phyloP scores from a whole-genome alignment of 345 rosid genomes.

The Pugionium dolabratum region DNA sequence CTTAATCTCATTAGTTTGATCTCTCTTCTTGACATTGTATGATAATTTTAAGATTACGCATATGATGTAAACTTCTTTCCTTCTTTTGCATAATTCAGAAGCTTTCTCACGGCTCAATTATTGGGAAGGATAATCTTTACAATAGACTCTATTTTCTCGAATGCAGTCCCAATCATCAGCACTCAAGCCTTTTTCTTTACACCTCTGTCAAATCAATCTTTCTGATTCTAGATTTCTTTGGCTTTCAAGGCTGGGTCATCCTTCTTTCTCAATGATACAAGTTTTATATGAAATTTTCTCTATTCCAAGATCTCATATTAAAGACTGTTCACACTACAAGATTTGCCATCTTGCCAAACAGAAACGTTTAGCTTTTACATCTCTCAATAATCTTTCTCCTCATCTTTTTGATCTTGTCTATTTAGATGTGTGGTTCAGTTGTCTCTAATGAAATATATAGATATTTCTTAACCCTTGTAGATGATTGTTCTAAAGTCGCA shows the following conservation, averaged over 20 bases:
- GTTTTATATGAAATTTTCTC: background rate
- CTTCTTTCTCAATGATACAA: background rate
- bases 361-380: fast-evolving
- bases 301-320: background rate
- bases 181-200: background rate
- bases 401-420: background rate
- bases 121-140: background rate
- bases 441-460: background rate
- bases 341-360: conserved; percentile 2
- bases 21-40: too few relatives aligned
- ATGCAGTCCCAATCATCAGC: background rate
- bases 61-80: background rate
- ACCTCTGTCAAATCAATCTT: background rate
- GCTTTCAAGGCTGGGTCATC: background rate
- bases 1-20: background rate
- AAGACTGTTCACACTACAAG: background rate
- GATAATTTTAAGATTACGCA: too few relatives aligned
- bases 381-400: background rate
- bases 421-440: background rate
- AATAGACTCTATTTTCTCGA: too few relatives aligned
- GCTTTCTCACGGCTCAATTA: background rate
- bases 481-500: background rate
- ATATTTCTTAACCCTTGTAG: background rate
- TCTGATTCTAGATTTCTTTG: background rate
- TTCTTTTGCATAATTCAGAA: background rate